phyloP scores from a whole-genome alignment of 306 rosid genomes.

The Trichosanthes truncata region DNA sequence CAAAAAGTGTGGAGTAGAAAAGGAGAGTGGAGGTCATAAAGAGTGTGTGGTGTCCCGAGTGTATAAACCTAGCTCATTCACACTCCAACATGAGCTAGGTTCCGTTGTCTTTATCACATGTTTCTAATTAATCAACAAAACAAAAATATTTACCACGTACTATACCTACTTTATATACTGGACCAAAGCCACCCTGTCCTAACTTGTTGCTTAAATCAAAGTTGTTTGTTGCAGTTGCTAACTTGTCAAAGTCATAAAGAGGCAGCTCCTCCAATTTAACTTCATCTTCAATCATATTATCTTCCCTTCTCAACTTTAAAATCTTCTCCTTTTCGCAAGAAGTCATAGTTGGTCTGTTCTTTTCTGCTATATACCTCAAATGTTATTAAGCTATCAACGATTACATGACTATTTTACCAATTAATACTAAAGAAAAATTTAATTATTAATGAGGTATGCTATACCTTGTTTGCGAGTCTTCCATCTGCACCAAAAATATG shows the following conservation, averaged over 20 bases:
- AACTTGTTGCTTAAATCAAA: slow-evolving; percentile 19
- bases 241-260: slow-evolving; percentile 20
- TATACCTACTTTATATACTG: not conserved
- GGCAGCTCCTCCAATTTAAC: slow-evolving; percentile 33
- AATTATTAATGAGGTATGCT: too few relatives aligned
- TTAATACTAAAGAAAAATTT: not conserved
- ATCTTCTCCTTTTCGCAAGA: not conserved
- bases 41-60: too few relatives aligned
- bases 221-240: slow-evolving; percentile 32
- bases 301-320: not conserved
- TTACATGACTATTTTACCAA: not conserved
- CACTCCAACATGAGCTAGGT: too few relatives aligned
- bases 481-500: not conserved
- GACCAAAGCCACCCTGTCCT: slow-evolving; percentile 16
- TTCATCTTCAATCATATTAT: not conserved
- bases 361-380: not conserved
- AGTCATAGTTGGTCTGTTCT: not conserved
- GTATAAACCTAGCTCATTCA: too few relatives aligned
- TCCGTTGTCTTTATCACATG: too few relatives aligned
- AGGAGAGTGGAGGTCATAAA: too few relatives aligned
- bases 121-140: not conserved
- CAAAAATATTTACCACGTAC: not conserved
- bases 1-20: too few relatives aligned
- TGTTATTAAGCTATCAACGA: not conserved
- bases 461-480: not conserved